Evolutionary conservation across 148 eudicot genomes (phyloP), one percentile per base, ranked within the genome.

Genomic region (Agrostemma githago): DNA sequence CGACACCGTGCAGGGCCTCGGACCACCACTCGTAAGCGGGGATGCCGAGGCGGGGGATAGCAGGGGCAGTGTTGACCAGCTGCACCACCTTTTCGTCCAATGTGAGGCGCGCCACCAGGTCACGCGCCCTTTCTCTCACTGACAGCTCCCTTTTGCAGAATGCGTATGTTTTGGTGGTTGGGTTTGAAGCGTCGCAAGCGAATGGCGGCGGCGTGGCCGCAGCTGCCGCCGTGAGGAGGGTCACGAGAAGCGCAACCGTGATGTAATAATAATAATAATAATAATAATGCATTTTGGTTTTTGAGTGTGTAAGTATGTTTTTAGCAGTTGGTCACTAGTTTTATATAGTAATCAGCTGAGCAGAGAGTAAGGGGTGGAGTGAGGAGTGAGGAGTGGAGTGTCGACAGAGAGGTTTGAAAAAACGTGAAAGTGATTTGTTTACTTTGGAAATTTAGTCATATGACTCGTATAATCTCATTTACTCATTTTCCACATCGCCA

Each of bases 21-120:
- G 92, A 90, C 97, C 97, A 92, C 97, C 97, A 92, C 76, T 92
- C 71, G 79, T 90, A 92, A 4, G 85, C 86, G 34, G 93, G 88
- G 41, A 92, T 39, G 12, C 93, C 91, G 2, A 92, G 86, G 12
- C 97, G 81, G 0, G 93, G 86, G 5, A 92, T 84, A 9, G 67
- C 86, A 0, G 91, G 71, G 4, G 96, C 96, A 0, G 72, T 54
- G 76, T 90, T 79, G 3, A 85, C 95, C 0, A 92, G 77, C 71
- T 87, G 93, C 5, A 75, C 14, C 2, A 74, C 80, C 61, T 92
- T 92, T 81, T 92, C 97, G 9, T 88, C 89, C 51, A 92, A 62
- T 0, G 88, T 88, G 8, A 92, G 86, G 0, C 87, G 72, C 0
- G 83, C 66, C 0, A 92, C 88, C 5, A 92, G 82, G 71, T 86